Percentiles rank a stretch among this genome's conserved stretches.
Conservation (phyloP, 2,329 filamentous ascomycete genomes). For the Exophiala sp. region DNA sequence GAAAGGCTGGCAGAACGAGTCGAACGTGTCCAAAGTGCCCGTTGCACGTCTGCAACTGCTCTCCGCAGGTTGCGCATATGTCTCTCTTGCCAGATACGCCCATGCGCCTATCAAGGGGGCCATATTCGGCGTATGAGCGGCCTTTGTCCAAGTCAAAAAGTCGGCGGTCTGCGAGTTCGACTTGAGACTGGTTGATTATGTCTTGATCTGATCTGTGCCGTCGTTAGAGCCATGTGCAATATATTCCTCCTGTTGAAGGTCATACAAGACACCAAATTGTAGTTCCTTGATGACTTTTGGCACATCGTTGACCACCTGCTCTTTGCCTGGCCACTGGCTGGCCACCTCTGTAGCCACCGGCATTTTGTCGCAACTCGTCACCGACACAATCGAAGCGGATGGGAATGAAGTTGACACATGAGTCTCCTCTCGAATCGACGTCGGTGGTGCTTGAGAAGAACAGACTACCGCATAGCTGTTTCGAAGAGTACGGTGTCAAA, state of each 20-base stretch:
- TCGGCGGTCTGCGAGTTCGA: slow-evolving; percentile 90
- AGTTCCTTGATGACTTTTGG: slow-evolving; percentile 91
- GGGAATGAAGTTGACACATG: neutral
- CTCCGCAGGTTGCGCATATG: slow-evolving; percentile 77
- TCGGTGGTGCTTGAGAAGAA: neutral
- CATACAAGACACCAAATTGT: slow-evolving; percentile 88
- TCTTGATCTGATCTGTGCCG: slow-evolving; percentile 74
- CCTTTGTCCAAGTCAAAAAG: slow-evolving; percentile 86
- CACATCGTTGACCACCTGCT: slow-evolving; percentile 82
- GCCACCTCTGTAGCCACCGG: slow-evolving; percentile 17
- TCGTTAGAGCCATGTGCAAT: slow-evolving; percentile 6
- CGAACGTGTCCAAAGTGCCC: slow-evolving; percentile 95
- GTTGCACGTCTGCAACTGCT: slow-evolving; percentile 77
- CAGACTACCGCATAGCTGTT: slow-evolving; percentile 7
- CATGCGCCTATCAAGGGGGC: slow-evolving; percentile 82
- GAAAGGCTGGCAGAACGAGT: slow-evolving; percentile 86
- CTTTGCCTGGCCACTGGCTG: slow-evolving; percentile 51
- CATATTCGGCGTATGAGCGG: slow-evolving; percentile 72
- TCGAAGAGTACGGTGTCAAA: neutral
- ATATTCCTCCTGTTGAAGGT: slow-evolving; percentile 1
- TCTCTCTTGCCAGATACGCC: slow-evolving; percentile 83
- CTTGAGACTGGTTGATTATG: slow-evolving; percentile 89
- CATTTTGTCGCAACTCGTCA: slow-evolving; percentile 16
- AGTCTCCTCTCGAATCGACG: neutral
- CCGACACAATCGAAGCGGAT: neutral